Conservation (phyloP, 169 alveolate species). For the Eimeria maxima region DNA sequence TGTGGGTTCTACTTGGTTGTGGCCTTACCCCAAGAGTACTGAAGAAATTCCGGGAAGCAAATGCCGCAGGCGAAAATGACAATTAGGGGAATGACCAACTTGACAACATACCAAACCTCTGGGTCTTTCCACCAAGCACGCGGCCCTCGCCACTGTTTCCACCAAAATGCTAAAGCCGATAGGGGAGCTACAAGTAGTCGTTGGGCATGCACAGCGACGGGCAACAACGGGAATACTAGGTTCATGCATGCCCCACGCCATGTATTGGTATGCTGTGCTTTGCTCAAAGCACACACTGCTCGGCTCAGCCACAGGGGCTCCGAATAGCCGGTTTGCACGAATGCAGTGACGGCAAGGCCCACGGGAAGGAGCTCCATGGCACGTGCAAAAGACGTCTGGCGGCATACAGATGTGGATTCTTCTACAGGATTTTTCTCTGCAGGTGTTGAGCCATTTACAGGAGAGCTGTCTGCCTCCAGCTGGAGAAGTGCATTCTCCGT, state of each 20-base stretch:
- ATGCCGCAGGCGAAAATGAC: conserved; percentile 57
- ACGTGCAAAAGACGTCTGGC: conserved; percentile 27
- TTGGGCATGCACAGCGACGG: conserved; percentile 48
- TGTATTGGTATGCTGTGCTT: conserved; percentile 73
- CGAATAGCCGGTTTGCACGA: conserved; percentile 61
- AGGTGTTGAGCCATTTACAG: neutral
- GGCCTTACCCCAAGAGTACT: conserved; percentile 81
- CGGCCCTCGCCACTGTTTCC: conserved; percentile 75
- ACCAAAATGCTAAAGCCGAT: conserved; percentile 39
- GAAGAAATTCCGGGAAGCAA: conserved; percentile 37
- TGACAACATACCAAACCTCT: conserved; percentile 70
- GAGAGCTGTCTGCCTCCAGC: neutral
- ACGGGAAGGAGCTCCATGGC: conserved; percentile 55
- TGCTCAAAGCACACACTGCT: conserved; percentile 50
- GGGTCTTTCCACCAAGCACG: conserved; percentile 82
- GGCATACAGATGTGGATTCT: neutral
- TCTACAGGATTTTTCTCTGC: neutral
- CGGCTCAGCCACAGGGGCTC: conserved; percentile 76
- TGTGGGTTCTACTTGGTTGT: neutral
- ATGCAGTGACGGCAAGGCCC: conserved; percentile 60
- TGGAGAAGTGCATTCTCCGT: conserved; percentile 46
- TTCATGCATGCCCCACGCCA: conserved; percentile 28
- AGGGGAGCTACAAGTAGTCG: conserved; percentile 49
- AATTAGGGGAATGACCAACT: conserved; percentile 69
- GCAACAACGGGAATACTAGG: conserved; percentile 57